A percentile compares a stretch with the other conserved stretches of the same genome.
phyloP scores from a whole-genome alignment of 2,329 filamentous ascomycete species.

The Trichoderma sp. region DNA sequence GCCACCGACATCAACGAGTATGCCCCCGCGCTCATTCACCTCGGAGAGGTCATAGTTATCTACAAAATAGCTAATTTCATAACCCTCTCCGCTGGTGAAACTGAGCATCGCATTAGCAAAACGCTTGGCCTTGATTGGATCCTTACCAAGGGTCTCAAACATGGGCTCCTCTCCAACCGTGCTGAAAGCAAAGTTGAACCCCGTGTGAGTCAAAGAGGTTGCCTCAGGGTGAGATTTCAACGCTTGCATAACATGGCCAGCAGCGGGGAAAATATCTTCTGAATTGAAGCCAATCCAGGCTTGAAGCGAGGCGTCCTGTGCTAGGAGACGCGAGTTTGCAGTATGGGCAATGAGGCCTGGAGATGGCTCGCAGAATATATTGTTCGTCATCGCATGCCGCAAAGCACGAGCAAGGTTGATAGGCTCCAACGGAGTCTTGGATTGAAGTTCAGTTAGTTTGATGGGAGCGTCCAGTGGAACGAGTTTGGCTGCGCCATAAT shows the following conservation, averaged over 20 bases:
- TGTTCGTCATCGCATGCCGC: constrained; percentile 57
- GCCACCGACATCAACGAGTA: constrained; percentile 59
- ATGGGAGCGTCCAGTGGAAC: constrained; percentile 49
- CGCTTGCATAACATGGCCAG: constrained; percentile 46
- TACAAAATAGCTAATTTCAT: constrained; percentile 52
- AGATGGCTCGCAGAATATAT: constrained; percentile 52
- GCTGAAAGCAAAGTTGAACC: constrained; percentile 51
- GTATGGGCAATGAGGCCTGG: constrained; percentile 55
- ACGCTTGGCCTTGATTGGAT: constrained; percentile 46
- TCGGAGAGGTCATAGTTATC: constrained; percentile 53
- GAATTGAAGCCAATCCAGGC: constrained; percentile 56
- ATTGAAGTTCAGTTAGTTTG: constrained; percentile 44
- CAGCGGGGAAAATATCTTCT: constrained; percentile 53
- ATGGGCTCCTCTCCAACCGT: constrained; percentile 52
- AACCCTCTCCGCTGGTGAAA: constrained; percentile 55
- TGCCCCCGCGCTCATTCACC: constrained; percentile 45
- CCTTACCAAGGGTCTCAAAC: constrained; percentile 53
- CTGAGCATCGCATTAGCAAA: constrained; percentile 57
- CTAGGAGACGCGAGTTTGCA: constrained; percentile 51
- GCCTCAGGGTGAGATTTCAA: constrained; percentile 46
- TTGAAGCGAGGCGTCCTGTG: constrained; percentile 46
- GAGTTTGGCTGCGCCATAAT: constrained; percentile 42
- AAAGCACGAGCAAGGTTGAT: constrained; percentile 51
- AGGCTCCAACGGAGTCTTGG: constrained; percentile 46
- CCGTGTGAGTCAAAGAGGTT: constrained; percentile 47